These are phyloP conservation scores for Annulohypoxylon nitens DNA, from an alignment of 495 filamentous ascomycete genomes.

Conservation along the genomic window DNA sequence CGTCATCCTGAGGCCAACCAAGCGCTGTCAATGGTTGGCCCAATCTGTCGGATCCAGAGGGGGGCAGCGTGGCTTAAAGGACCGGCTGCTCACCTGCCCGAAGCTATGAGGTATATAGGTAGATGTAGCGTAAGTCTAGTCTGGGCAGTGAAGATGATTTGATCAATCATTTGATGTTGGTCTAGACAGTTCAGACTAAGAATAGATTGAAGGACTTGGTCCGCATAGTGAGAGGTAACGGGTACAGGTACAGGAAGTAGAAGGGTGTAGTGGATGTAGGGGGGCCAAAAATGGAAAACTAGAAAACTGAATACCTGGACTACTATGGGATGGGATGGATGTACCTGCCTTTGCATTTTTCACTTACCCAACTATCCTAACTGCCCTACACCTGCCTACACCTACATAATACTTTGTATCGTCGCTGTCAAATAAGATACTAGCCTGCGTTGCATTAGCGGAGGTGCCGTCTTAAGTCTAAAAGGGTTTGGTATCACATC, in stretches of 20 bases:
- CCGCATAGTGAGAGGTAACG: background rate
- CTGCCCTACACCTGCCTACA: background rate
- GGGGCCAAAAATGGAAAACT: conserved; percentile 25
- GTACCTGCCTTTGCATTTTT: background rate
- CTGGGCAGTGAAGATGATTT: background rate
- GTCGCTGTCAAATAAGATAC: background rate
- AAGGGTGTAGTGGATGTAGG: background rate
- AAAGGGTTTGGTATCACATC: conserved; percentile 15
- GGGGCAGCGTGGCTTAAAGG: conserved; percentile 21
- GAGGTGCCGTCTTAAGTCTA: conserved; percentile 23
- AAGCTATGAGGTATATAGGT: background rate
- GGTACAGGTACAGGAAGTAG: too few relatives aligned
- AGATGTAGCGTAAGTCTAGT: background rate
- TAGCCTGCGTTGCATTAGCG: conserved; percentile 24
- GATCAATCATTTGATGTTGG: background rate
- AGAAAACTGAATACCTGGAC: background rate
- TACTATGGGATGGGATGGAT: background rate
- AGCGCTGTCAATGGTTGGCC: conserved; percentile 23
- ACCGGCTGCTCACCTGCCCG: conserved; percentile 19
- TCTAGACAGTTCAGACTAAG: conserved; percentile 22
- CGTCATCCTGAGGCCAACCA: conserved; percentile 25
- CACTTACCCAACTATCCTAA: background rate
- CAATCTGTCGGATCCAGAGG: conserved; percentile 33
- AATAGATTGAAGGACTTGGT: conserved; percentile 25
- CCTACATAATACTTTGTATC: background rate